These are phyloP conservation scores for Ogataea philodendri DNA, from an alignment of 805 yeast genomes.

Conservation along the genomic window DNA sequence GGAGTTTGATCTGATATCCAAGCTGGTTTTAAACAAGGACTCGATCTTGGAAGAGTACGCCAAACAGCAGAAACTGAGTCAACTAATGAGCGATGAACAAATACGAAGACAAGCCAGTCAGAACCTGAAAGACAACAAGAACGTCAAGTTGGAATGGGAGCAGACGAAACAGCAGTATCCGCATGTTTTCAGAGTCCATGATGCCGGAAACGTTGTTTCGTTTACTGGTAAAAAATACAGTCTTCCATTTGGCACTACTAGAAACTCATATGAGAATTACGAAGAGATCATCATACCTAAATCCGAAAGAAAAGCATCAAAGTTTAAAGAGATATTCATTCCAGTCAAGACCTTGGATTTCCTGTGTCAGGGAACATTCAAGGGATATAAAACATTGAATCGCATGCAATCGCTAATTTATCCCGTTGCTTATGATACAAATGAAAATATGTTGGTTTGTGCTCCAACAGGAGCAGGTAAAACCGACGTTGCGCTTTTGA, in stretches of 20 bases:
- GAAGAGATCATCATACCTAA: slow-evolving; percentile 87
- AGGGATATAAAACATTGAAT: slow-evolving; percentile 72
- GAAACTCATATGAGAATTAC: slow-evolving; percentile 49
- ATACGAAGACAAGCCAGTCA: slow-evolving; percentile 51
- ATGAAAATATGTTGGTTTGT: slow-evolving; percentile 93
- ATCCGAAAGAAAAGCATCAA: slow-evolving; percentile 47
- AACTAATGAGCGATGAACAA: slow-evolving; percentile 51
- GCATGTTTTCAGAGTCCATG: slow-evolving; percentile 76
- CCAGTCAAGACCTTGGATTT: slow-evolving; percentile 64
- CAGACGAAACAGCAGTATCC: slow-evolving; percentile 60
- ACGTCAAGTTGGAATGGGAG: slow-evolving; percentile 47
- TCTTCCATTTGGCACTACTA: slow-evolving; percentile 77
- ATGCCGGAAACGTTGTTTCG: slow-evolving; percentile 66
- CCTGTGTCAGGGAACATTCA: slow-evolving; percentile 81
- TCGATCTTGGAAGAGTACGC: slow-evolving; percentile 28
- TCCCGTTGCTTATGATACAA: slow-evolving; percentile 89
- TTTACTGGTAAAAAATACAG: slow-evolving; percentile 77
- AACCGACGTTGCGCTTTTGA: slow-evolving; percentile 84
- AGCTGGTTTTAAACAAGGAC: slow-evolving; percentile 48
- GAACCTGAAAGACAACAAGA: slow-evolving; percentile 49
- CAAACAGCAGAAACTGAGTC: slow-evolving; percentile 6
- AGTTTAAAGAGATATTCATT: slow-evolving; percentile 49
- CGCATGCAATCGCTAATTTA: slow-evolving; percentile 87
- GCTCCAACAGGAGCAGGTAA: slow-evolving; percentile 99
- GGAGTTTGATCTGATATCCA: slow-evolving; percentile 74